Evolutionary conservation across 2,329 filamentous ascomycete species (phyloP), one percentile per base, ranked within the genome.

Genomic region (Colletotrichum sp.): DNA sequence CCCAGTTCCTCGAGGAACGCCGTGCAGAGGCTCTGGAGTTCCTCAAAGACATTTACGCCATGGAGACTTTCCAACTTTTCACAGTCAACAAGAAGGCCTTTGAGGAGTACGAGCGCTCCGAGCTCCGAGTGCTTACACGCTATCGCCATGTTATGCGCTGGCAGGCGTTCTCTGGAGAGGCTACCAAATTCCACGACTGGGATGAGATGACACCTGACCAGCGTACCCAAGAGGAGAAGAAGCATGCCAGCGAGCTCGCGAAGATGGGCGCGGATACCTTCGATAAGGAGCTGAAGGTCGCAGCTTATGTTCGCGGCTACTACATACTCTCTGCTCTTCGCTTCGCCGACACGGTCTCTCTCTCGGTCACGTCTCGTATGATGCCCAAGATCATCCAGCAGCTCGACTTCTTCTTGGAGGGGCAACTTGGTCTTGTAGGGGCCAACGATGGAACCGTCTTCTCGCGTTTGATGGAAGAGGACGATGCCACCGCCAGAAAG

Each of bases 301-400:
- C 94, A 0, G 88, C 92, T 0, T 91, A 92, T 6, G 88, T 95
- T 61, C 87, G 93, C 0, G 93, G 90, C 0, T 96, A 95, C 82
- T 96, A 96, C 80, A 88, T 91, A 63, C 89, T 93, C 6, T 93
- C 94, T 0, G 90, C 91, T 0, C 85, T 88, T 39, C 89, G 93
- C 2, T 94, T 95, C 79, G 87, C 92, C 1, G 93, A 96, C 71
- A 82, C 84, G 3, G 85, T 88, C 8, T 84, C 87, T 2, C 85
- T 90, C 29, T 85, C 88, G 64, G 82, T 90, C 70, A 85, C 88
- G 13, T 88, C 87, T 12, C 87, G 88, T 6, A 85, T 90, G 81
- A 85, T 91, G 8, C 89, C 89, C 0, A 81, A 84, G 5, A 85
- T 90, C 8, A 83, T 86, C 11, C 75, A 79, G 3, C 79, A 84